These are phyloP conservation scores for Protea cynaroides DNA, from an alignment of 164 flowering plant species.

Conservation along the genomic window DNA sequence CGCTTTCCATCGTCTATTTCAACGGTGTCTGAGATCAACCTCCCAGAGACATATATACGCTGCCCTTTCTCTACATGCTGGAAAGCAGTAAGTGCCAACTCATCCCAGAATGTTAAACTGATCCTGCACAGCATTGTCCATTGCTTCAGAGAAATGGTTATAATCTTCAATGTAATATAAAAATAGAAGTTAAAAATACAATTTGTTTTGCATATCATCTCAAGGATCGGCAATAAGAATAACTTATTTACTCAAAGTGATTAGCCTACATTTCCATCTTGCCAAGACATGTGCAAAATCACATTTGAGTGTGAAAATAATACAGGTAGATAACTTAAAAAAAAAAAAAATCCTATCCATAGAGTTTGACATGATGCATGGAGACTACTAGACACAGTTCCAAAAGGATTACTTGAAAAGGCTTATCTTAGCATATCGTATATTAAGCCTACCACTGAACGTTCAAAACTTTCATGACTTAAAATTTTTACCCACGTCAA, in stretches of 20 bases:
- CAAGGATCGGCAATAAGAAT: too few relatives aligned
- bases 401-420: background rate
- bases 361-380: too few relatives aligned
- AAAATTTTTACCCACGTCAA: background rate
- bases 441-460: background rate
- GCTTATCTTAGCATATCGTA: background rate
- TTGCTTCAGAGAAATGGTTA: background rate
- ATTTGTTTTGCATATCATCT: too few relatives aligned
- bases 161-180: background rate
- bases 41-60: constrained; percentile 69
- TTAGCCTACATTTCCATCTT: too few relatives aligned
- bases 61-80: constrained; percentile 85
- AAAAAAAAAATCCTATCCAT: too few relatives aligned
- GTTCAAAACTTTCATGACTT: background rate
- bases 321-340: too few relatives aligned
- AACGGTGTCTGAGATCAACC: constrained; percentile 66
- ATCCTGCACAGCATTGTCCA: constrained; percentile 41
- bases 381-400: too few relatives aligned
- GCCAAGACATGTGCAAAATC: too few relatives aligned
- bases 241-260: too few relatives aligned
- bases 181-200: background rate
- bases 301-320: too few relatives aligned
- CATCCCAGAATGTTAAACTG: constrained; percentile 87
- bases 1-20: constrained; percentile 62
- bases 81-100: constrained; percentile 69